A percentile compares a stretch with the other conserved stretches of the same genome.
These are phyloP conservation scores for Rhododendron ovatum DNA, from an alignment of 148 eudicot genomes.

Conservation along the genomic window DNA sequence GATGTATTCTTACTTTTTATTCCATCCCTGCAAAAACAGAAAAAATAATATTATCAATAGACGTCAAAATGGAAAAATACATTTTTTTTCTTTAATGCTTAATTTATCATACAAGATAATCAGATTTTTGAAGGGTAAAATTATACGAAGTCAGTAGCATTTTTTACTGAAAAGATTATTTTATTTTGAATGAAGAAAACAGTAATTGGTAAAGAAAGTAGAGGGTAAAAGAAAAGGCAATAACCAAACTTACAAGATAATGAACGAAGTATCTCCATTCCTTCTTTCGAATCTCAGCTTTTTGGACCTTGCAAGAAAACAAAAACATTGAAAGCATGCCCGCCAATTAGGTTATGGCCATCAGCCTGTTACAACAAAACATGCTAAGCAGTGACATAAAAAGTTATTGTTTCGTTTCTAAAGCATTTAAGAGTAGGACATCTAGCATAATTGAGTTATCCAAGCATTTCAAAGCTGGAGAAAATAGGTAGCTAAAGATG, in stretches of 20 bases:
- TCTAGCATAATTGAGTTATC: not conserved
- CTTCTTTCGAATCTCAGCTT: conserved; percentile 69
- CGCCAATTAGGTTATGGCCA: not conserved
- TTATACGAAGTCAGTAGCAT: not conserved
- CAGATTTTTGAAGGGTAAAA: not conserved
- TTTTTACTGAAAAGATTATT: not conserved
- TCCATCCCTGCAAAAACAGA: conserved; percentile 93
- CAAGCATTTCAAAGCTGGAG: not conserved
- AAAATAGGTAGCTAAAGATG: not conserved
- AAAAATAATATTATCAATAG: conserved; percentile 10
- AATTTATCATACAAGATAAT: not conserved
- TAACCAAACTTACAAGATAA: conserved; percentile 72
- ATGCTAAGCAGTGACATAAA: not conserved
- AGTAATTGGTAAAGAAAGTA: not conserved
- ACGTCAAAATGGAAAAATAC: not conserved
- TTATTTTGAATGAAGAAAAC: not conserved
- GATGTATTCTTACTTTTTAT: conserved; percentile 70
- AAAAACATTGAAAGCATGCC: not conserved
- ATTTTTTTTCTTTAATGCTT: not conserved
- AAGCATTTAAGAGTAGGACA: not conserved
- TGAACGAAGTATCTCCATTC: conserved; percentile 96
- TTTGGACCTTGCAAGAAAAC: conserved; percentile 66
- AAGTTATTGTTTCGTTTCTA: not conserved
- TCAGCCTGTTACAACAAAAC: not conserved
- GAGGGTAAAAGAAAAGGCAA: not conserved